Base-by-base conservation (phyloP, 306 rosid species). In the Medicago lupulina region DNA sequence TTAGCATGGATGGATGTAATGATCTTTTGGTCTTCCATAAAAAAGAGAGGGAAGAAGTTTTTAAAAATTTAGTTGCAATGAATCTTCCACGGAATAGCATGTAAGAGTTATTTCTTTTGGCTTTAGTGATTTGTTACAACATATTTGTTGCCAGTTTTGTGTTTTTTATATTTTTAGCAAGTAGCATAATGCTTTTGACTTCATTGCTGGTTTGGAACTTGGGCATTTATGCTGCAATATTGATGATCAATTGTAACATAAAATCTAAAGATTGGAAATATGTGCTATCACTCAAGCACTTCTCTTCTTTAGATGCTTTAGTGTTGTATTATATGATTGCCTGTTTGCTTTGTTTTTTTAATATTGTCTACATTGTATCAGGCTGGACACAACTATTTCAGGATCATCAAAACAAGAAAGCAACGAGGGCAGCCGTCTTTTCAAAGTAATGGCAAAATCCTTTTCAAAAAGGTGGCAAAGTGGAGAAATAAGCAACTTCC, bases 1-100 rank as follows among this genome's bases (percentile, higher is more conserved):
- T 96, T 88, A 96, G 99, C 88, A 96, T 96, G 98, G 99, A 96
- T 86, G 99, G 99, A 71, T 96, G 93, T 71, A 96, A 96, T 77
- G 99, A 96, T 87, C 97, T 96, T 75, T 86, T 96, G 85, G 97
- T 96, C 58, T 96, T 96, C 88, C 99, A 96, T 88, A 96, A 96
- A 87, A 96, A 86, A 74, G 99, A 96, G 84, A 89, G 99, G 78
- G 99, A 96, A 71, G 99, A 92, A 72, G 98, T 96, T 71, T 96
- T 96, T 79, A 96, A 87, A 85, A 89, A 92, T 82, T 84, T 96
- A 12, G 82, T 90, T 70, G 93, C 99, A 79, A 88, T 92, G 86
- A 96, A 96, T 88, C 99, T 96, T 81, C 99, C 99, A 13, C 89
- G 99, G 77, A 92, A 90, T 80, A 92, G 96, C 99, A 89, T 96